Evolutionary conservation across 768 basidiomycete genomes (phyloP), one percentile per base, ranked within the genome.

Genomic region (Gloeostereum incarnatum): DNA sequence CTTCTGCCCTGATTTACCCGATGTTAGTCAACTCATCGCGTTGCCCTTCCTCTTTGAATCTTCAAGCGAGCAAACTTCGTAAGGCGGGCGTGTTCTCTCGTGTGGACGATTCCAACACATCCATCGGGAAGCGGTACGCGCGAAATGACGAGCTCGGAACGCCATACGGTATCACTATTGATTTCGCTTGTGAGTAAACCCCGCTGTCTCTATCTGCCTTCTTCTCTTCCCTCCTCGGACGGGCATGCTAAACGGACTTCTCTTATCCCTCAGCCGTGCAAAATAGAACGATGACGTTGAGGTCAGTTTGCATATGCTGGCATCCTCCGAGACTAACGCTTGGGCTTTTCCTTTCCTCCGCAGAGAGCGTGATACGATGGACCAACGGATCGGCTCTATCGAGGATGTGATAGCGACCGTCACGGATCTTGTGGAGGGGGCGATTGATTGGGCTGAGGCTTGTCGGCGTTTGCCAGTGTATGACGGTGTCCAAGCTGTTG

Each of bases 101-200:
- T 36, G 93, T 98, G 2, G 96, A 98, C 57, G 94, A 98, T 56
- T 98, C 93, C 17, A 87, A 83, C 49, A 81, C 85, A 23, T 83
- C 89, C 6, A 98, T 98, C 53, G 96, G 96, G 29, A 93, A 88
- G 64, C 90, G 94, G 10, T 98, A 98, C 62, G 80, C 96, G 9
- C 78, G 96, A 42, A 99, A 98, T 61, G 96, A 99, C 61, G 96
- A 98, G 63, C 74, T 99, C 31, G 96, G 96, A 46, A 98, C 96
- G 21, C 96, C 96, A 1, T 99, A 84, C 59, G 96, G 94, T 35
- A 71, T 94, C 41, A 99, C 96, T 1, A 71, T 98, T 40, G 94
- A 97, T 60, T 97, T 98, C 63, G 96, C 93, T 36, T 71, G 68
- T 69, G 59, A 53, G 66, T 65, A 38, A 43, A 41, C 40, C 47